phyloP scores from a whole-genome alignment of 352 stramenopile species.

The Thalassiosira allenii region DNA sequence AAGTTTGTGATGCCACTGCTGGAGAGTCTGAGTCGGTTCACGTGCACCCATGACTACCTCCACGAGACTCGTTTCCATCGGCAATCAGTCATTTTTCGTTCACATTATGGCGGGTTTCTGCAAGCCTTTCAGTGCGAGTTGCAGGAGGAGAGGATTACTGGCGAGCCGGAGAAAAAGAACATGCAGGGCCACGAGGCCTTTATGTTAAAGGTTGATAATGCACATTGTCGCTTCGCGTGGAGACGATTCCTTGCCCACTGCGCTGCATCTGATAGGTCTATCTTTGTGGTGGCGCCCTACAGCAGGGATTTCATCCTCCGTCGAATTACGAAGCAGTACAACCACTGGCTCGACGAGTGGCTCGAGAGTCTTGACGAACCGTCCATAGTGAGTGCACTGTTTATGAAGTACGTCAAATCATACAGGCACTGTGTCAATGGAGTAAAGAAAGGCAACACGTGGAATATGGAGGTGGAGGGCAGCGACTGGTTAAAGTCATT shows the following conservation, averaged over 20 bases:
- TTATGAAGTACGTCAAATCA: slow-evolving; percentile 21
- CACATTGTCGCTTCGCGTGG: neutral
- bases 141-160: neutral
- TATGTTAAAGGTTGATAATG: neutral
- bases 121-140: slow-evolving; percentile 27
- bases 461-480: slow-evolving; percentile 19
- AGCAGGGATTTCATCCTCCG: neutral
- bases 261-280: neutral
- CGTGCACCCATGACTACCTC: slow-evolving; percentile 4
- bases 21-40: neutral
- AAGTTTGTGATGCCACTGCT: slow-evolving; percentile 2
- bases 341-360: neutral
- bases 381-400: neutral
- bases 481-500: neutral
- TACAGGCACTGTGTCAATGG: slow-evolving; percentile 17
- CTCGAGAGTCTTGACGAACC: slow-evolving; percentile 16
- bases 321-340: neutral
- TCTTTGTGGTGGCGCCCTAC: neutral
- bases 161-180: slow-evolving; percentile 2
- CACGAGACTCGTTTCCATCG: slow-evolving; percentile 26
- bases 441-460: slow-evolving; percentile 18
- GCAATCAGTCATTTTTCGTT: slow-evolving; percentile 7
- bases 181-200: slow-evolving; percentile 19
- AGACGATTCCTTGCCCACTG: neutral
- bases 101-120: slow-evolving; percentile 15